phyloP scores from a whole-genome alignment of 208 protist genomes.

The Wallacemonas sp. region DNA sequence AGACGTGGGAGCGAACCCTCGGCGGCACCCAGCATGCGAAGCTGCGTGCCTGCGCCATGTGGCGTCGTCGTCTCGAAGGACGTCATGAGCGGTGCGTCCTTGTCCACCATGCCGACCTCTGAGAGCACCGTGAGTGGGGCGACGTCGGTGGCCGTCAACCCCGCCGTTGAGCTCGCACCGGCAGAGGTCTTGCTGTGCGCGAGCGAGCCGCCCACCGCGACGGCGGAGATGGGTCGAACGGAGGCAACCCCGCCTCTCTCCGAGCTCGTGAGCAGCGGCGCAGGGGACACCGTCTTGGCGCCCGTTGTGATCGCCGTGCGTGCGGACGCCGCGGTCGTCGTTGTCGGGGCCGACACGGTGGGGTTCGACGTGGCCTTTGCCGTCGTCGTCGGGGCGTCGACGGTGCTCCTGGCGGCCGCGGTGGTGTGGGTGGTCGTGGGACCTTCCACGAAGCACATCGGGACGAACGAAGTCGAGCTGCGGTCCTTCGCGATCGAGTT shows the following conservation, averaged over 20 bases:
- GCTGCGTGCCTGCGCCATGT: background rate
- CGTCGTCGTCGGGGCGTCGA: background rate
- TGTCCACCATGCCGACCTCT: background rate
- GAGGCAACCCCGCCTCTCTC: background rate
- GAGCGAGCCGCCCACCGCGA: background rate
- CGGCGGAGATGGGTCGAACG: background rate
- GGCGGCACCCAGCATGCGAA: background rate
- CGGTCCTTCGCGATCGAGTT: background rate
- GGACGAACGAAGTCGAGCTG: background rate
- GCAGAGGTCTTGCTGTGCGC: background rate
- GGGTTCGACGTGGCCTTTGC: too few relatives aligned
- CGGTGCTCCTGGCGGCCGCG: background rate
- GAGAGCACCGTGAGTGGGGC: constrained; percentile 5
- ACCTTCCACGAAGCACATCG: background rate
- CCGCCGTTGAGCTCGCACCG: background rate
- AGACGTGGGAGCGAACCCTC: background rate
- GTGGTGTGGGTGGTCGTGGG: background rate
- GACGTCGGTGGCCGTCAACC: background rate
- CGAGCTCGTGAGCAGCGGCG: background rate
- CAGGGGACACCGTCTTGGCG: background rate
- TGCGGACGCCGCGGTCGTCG: too few relatives aligned
- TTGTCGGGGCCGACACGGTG: too few relatives aligned
- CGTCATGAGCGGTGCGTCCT: background rate
- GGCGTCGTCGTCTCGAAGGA: constrained; percentile 5
- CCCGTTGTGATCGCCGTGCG: background rate